Base-by-base conservation (phyloP, 1,284 basidiomycete species). In the Erythrobasidium hasegawianum region DNA sequence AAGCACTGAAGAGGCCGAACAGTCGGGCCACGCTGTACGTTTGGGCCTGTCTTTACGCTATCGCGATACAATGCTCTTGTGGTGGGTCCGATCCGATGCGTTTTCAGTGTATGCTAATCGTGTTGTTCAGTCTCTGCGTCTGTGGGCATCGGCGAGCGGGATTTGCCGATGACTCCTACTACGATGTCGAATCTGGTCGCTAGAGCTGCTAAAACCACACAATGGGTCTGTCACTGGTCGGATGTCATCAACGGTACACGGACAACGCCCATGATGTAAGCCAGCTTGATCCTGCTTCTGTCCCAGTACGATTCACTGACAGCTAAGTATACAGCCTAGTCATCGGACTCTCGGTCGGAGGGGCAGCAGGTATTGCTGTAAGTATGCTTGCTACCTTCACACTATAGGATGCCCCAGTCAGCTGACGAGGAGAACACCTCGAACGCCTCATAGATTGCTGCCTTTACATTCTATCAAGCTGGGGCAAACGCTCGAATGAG, bases 401-500 rank as follows among this genome's bases (percentile, higher is more conserved):
- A 14, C 8, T 24, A 33, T 8, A 47, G 43, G 14, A 18, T 47
- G 43, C 22, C 16, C 8, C 43, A 47, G 43, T 5, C 43, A 8
- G 16, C 43, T 24, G 43, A 47, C 22, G 4, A 5, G 33, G 5
- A 33, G 33, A 11, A 33, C n/a, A n/a, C 11, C 33, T 33, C 33
- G 11, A 4, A 33, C 11, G 5, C 11, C 11, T 4, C 11, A 11
- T 27, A 65, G 62, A 65, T 65, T n/a, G 4, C 62, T 20, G 40
- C 38, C 18, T 65, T 65, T 41, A 40, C 45, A 14, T 65, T 65
- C 56, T 65, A 65, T 22, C 62, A 65, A 52, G 56, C 55, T n/a
- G 62, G 62, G 20, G 20, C 41, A 26, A 65, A 65, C 29, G 54
- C 50, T 43, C 50, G 38, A 56, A 26, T 33, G 26, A 29, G 50